Evolutionary conservation across 345 rosid genomes (phyloP).

Genomic region (Citrus australasica): DNA sequence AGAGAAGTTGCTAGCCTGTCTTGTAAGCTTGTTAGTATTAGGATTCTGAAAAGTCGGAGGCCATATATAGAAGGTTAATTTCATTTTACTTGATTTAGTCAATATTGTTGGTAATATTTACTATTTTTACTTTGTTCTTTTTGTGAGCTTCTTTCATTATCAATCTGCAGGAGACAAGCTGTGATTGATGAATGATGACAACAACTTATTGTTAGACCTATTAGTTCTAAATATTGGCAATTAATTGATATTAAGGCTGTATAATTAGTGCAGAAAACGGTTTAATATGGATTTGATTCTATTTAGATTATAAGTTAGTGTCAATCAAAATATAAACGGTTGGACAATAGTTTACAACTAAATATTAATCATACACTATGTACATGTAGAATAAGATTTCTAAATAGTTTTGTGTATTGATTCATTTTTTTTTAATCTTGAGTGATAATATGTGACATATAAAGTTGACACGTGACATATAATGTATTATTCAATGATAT

Average conservation of each 20-base stretch:
- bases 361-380: background rate
- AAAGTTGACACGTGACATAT: background rate
- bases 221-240: background rate
- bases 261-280: background rate
- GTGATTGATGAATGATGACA: background rate
- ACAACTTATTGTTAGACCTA: background rate
- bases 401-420: too few relatives aligned
- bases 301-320: too few relatives aligned
- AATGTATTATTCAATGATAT: too few relatives aligned
- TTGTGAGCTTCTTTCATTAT: background rate
- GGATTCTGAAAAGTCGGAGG: conserved; percentile 9
- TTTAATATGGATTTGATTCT: background rate
- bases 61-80: background rate
- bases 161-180: background rate
- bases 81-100: background rate
- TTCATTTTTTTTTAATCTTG: background rate
- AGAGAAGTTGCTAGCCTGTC: conserved; percentile 7
- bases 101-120: background rate
- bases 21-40: conserved; percentile 12
- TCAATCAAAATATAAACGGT: too few relatives aligned
- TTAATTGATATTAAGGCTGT: background rate
- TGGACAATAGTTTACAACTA: too few relatives aligned
- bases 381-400: too few relatives aligned
- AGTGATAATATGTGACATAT: too few relatives aligned
- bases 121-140: background rate